phyloP scores from a whole-genome alignment of 2,329 filamentous ascomycete genomes.

The Nemania abortiva region DNA sequence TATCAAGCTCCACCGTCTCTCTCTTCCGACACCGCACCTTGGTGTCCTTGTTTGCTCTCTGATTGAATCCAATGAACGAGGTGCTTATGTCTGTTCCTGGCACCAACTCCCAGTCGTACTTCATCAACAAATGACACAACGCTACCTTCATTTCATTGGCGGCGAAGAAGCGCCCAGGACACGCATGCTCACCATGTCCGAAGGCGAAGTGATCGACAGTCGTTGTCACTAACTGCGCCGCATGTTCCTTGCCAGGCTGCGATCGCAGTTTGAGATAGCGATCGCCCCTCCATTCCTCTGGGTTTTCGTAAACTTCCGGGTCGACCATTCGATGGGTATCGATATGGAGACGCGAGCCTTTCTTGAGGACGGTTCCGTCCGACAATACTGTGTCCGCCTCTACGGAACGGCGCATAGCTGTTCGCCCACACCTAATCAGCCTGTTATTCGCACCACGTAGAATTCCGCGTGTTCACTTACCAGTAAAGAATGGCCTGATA shows the following conservation, averaged over 20 bases:
- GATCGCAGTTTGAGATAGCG: conserved; percentile 44
- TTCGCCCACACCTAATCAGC: conserved; percentile 5
- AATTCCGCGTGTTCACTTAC: conserved; percentile 35
- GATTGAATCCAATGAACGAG: conserved; percentile 9
- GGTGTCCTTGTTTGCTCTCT: conserved; percentile 22
- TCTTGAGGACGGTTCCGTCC: conserved; percentile 42
- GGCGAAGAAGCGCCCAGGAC: conserved; percentile 51
- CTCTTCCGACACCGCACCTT: conserved; percentile 34
- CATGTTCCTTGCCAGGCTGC: conserved; percentile 38
- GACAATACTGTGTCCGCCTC: conserved; percentile 38
- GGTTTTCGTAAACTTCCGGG: conserved; percentile 42
- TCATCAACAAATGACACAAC: conserved; percentile 44
- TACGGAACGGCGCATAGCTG: conserved; percentile 43
- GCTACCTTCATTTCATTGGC: conserved; percentile 52
- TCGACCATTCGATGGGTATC: conserved; percentile 44
- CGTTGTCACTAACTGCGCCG: conserved; percentile 51
- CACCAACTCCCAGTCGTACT: conserved; percentile 47
- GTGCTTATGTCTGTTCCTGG: conserved; percentile 20
- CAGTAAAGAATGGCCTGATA: conserved; percentile 43
- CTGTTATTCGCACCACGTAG: background rate
- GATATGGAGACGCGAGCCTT: conserved; percentile 42
- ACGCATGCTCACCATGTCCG: conserved; percentile 54
- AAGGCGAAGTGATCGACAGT: conserved; percentile 50
- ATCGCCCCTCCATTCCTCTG: conserved; percentile 42
- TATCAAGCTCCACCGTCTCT: conserved; percentile 32